Conservation (phyloP, 768 basidiomycete species). For the Pholiota molesta region DNA sequence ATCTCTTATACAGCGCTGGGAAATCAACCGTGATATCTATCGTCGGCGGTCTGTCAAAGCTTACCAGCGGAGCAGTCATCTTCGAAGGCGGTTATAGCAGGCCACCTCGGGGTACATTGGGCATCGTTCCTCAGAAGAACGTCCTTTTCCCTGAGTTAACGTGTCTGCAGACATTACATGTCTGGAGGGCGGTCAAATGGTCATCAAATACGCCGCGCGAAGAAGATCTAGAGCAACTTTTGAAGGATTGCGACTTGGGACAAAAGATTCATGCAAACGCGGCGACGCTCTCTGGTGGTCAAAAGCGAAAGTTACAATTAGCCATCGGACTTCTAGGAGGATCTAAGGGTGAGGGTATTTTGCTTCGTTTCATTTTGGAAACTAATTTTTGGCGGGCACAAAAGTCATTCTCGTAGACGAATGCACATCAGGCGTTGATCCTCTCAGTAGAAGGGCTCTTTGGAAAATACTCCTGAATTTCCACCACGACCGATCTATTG, state of each 20-base stretch:
- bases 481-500: slow-evolving; percentile 65
- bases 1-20: slow-evolving; percentile 54
- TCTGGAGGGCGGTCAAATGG: slow-evolving; percentile 76
- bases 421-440: slow-evolving; percentile 83
- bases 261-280: slow-evolving; percentile 70
- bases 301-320: slow-evolving; percentile 82
- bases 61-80: slow-evolving; percentile 57
- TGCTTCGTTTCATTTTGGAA: neutral
- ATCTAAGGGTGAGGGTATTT: slow-evolving; percentile 52
- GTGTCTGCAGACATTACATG: slow-evolving; percentile 69
- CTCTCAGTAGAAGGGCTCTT: slow-evolving; percentile 73
- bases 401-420: slow-evolving; percentile 61
- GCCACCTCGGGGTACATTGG: slow-evolving; percentile 67
- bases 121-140: slow-evolving; percentile 84
- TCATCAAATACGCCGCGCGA: slow-evolving; percentile 58
- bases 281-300: slow-evolving; percentile 71
- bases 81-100: slow-evolving; percentile 55
- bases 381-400: neutral
- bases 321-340: slow-evolving; percentile 80
- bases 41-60: slow-evolving; percentile 61
- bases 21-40: slow-evolving; percentile 78
- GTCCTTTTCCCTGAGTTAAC: slow-evolving; percentile 78
- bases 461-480: slow-evolving; percentile 76
- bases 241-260: slow-evolving; percentile 75
- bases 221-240: slow-evolving; percentile 63